Evolutionary conservation across 2,329 filamentous ascomycete genomes (phyloP).

Genomic region (Cercospora sp.): DNA sequence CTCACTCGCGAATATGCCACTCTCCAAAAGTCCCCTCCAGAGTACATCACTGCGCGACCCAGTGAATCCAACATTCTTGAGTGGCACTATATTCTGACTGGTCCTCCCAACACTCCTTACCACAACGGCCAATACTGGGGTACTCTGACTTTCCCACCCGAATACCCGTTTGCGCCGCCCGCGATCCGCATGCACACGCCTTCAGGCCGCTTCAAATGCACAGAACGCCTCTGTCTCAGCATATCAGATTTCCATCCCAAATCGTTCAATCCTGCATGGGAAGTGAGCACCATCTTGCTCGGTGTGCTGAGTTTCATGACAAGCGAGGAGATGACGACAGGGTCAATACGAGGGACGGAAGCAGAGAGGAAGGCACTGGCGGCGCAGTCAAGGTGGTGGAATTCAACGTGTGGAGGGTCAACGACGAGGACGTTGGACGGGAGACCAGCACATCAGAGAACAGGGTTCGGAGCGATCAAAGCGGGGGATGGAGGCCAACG

Average conservation of each 20-base stretch:
- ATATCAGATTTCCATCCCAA: slow-evolving; percentile 98
- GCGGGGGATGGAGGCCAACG: slow-evolving; percentile 89
- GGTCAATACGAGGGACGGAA: slow-evolving; percentile 75
- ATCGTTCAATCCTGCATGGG: slow-evolving; percentile 97
- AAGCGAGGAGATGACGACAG: slow-evolving; percentile 97
- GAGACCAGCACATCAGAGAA: slow-evolving; percentile 46
- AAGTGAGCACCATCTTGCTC: slow-evolving; percentile 93
- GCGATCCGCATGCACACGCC: slow-evolving; percentile 99
- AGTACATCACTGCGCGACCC: slow-evolving; percentile 39
- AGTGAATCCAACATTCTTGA: slow-evolving; percentile 40
- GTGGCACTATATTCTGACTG: slow-evolving; percentile 71
- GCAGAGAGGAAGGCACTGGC: slow-evolving; percentile 78
- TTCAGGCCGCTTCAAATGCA: slow-evolving; percentile 90
- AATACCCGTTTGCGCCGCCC: slow-evolving; percentile 95
- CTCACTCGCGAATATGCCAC: slow-evolving; percentile 41
- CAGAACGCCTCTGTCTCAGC: slow-evolving; percentile 85
- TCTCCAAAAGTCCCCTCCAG: slow-evolving; percentile 39
- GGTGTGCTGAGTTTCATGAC: slow-evolving; percentile 98
- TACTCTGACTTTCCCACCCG: slow-evolving; percentile 88
- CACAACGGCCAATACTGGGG: slow-evolving; percentile 97
- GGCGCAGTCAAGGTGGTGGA: slow-evolving; percentile 86
- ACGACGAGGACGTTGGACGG: slow-evolving; percentile 50
- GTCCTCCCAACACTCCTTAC: slow-evolving; percentile 91
- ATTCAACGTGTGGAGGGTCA: slow-evolving; percentile 85
- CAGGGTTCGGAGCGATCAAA: slow-evolving; percentile 77